Base-by-base conservation (phyloP, 2,329 filamentous ascomycete genomes). In the Fusarium veterinarium region DNA sequence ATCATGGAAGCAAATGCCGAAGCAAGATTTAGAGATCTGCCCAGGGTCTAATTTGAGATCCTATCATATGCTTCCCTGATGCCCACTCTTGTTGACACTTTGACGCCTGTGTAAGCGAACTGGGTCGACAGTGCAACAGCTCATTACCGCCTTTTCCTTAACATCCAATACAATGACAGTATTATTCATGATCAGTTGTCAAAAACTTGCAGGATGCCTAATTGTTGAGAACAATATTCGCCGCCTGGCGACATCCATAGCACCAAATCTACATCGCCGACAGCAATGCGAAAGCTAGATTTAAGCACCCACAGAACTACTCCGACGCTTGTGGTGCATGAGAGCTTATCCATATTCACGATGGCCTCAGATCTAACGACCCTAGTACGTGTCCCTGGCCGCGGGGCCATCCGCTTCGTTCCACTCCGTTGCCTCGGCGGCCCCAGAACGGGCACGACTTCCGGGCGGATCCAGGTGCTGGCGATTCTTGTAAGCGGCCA, bases 311-410 rank as follows among this genome's bases (percentile, higher is more conserved):
- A 25, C 31, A 42, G n/a, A 52, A 69, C 40, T 58, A 56, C 44
- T 42, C 35, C 19, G 51, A 28, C 25, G 20, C 31, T 48, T 30
- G 41, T 28, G 58, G 46, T 58, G 57, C 60, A 71, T 63, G 48
- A 60, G 52, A 73, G 55, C 51, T 57, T 71, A 14, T 58, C 69
- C 70, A 71, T 67, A 46, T 64, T 46, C 55, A 72, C 46, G 69
- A 72, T 73, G 66, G 52, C 61, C 53, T 73, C 66, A 71, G 56
- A 74, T 67, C 71, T 64, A 68, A 35, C 58, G 45, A 57, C 51
- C 71, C 71, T 71, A 64, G 71, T 46, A 61, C 67, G 41, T 59
- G 60, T 59, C 58, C 46, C 48, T 59, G 62, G 45, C 49, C 62
- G 55, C 38, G 61, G 71, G 48, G 63, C 62, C 71, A 59, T 60